Evolutionary conservation across 2,329 filamentous ascomycete genomes (phyloP), one percentile per base, ranked within the genome.

Genomic region (Fusarium pseudocircinatum): DNA sequence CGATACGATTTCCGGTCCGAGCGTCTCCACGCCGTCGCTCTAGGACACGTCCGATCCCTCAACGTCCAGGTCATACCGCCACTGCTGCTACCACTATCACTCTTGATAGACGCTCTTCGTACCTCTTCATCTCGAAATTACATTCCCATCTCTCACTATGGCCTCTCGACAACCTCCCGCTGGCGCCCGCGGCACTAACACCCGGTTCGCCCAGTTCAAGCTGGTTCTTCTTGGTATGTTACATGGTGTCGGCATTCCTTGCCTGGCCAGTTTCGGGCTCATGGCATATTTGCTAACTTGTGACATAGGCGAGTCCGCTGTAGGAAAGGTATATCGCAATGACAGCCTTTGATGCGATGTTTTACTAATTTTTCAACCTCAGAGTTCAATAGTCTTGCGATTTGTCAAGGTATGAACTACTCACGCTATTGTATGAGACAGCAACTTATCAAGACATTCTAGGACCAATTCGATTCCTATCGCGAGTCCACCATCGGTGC

Each of bases 381-480:
- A 97, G 96, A 98, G 95, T 86, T 99, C 96, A 76, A 92, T 99
- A 84, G 96, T 99, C 64, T 87, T 99, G 81, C 93, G 97, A 85
- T 99, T 99, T 81, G 96, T 99, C 82, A 99, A 99, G 90, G 95
- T 97, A 84, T 79, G 47, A 22, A 43, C 22, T n/a, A 32, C 46
- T 46, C 36, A 24, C 30, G 24, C 60, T 37, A 34, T 44, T 62
- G 22, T 46, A 42, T 36, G 37, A 66, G 30, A 43, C 36, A 44
- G 36, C 24, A 59, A 58, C 71, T 70, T 34, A 66, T 58, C 72
- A 77, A 58, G 76, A 63, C 7, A 20, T 32, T 34, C 34, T 80
- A 97, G 95, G 96, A 99, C 85, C 96, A 98, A 94, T 99, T 99
- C 85, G 96, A 99, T 87, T 90, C 88, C 59, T 98, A 98, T 87